Conservation (phyloP, 1,284 basidiomycete genomes). For the Naganishia albida region DNA sequence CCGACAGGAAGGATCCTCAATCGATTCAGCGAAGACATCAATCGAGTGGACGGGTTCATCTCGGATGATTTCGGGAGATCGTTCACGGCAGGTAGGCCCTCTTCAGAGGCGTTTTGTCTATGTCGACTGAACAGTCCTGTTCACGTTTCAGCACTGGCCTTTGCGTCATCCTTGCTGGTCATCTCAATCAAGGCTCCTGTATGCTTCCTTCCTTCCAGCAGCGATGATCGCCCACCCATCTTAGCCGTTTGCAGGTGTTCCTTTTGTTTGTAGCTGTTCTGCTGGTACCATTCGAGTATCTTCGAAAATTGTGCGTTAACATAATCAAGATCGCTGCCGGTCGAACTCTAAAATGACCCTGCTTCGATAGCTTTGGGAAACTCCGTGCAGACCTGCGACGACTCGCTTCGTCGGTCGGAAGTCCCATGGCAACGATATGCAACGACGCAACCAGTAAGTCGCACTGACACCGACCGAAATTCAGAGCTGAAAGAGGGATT, state of each 20-base stretch:
- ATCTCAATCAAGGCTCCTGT: slow-evolving; percentile 39
- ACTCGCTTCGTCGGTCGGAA: slow-evolving; percentile 48
- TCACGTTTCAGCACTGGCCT: slow-evolving; percentile 6
- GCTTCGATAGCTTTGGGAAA: slow-evolving; percentile 42
- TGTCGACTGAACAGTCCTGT: background rate
- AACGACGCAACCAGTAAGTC: slow-evolving; percentile 49
- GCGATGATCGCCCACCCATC: background rate
- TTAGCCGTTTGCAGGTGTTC: slow-evolving; percentile 34
- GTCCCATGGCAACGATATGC: slow-evolving; percentile 55
- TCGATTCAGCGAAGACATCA: slow-evolving; percentile 60
- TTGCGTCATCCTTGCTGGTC: slow-evolving; percentile 29
- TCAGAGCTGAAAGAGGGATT: background rate
- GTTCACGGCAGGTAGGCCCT: slow-evolving; percentile 57
- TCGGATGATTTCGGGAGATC: slow-evolving; percentile 67
- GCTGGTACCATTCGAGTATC: slow-evolving; percentile 40
- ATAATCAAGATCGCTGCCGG: background rate
- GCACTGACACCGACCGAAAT: background rate
- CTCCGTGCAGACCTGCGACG: slow-evolving; percentile 49
- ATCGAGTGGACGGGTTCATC: slow-evolving; percentile 57
- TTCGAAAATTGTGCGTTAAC: slow-evolving; percentile 38
- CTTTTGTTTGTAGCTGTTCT: slow-evolving; percentile 39
- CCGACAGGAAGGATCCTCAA: slow-evolving; percentile 66
- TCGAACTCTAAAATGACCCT: background rate
- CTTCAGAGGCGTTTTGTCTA: background rate
- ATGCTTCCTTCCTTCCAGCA: slow-evolving; percentile 11